A percentile compares a stretch with the other conserved stretches of the same genome.
These are phyloP conservation scores for Spencermartinsiella europaea DNA, from an alignment of 805 yeast genomes.

Conservation along the genomic window DNA sequence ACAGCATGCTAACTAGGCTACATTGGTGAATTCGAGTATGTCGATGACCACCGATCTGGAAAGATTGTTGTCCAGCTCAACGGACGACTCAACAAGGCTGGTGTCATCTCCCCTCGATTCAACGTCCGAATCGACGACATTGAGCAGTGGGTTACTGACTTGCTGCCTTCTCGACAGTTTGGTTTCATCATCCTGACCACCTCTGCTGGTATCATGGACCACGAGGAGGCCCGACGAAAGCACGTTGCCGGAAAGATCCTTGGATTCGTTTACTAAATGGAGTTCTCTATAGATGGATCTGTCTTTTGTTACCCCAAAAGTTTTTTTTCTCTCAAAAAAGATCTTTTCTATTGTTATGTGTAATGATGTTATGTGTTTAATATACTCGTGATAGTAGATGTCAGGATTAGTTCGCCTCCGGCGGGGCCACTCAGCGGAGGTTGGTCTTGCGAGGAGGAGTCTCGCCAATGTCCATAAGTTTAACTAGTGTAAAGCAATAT, in stretches of 20 bases:
- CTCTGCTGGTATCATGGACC: slow-evolving; percentile 99
- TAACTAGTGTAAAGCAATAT: no score
- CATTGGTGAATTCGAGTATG: slow-evolving; percentile 98
- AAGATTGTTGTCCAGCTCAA: slow-evolving; percentile 93
- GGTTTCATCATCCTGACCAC: slow-evolving; percentile 98
- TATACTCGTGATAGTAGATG: slow-evolving; percentile 5
- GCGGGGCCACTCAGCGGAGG: no score
- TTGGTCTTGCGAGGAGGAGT: no score
- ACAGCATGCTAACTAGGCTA: slow-evolving; percentile 45
- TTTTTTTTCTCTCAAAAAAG: slow-evolving; percentile 1
- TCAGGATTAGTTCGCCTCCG: no score
- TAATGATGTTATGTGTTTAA: slow-evolving; percentile 3
- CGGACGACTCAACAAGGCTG: slow-evolving; percentile 98
- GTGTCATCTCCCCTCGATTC: slow-evolving; percentile 98
- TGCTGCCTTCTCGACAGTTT: slow-evolving; percentile 98
- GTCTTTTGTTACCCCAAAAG: slow-evolving; percentile 1
- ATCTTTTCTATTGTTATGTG: not conserved
- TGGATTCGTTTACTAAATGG: slow-evolving; percentile 86
- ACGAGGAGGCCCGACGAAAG: slow-evolving; percentile 99
- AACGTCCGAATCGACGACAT: slow-evolving; percentile 92
- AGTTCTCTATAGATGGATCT: not conserved
- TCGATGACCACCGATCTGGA: slow-evolving; percentile 98
- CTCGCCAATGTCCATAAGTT: no score
- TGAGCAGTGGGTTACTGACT: slow-evolving; percentile 98
- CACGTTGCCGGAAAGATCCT: slow-evolving; percentile 98